Conservation (phyloP, 1,284 basidiomycete genomes). For the Trichosporon coremiiforme region DNA sequence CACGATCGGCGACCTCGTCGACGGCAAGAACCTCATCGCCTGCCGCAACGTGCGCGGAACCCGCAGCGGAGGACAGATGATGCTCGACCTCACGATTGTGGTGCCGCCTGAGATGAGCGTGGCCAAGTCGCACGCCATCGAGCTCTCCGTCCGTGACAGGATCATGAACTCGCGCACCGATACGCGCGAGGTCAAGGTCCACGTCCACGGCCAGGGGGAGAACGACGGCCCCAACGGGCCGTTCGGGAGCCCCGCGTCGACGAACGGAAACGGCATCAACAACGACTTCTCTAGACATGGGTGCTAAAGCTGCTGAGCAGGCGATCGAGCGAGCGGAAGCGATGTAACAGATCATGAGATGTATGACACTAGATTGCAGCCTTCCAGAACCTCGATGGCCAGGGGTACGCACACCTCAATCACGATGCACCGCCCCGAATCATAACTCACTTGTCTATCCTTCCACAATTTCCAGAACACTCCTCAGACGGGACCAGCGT, state of each 20-base stretch:
- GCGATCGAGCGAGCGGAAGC: neutral
- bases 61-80: conserved; percentile 64
- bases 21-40: conserved; percentile 59
- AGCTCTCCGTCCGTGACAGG: conserved; percentile 65
- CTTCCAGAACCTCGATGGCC: neutral
- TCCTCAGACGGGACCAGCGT: neutral
- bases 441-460: no score
- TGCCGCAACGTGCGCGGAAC: conserved; percentile 72
- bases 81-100: conserved; percentile 61
- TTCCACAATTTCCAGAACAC: neutral
- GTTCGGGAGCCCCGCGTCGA: neutral
- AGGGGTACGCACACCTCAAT: no score
- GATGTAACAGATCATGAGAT: conserved; percentile 1
- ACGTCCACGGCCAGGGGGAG: conserved; percentile 59
- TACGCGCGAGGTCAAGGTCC: conserved; percentile 75
- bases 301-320: conserved; percentile 24
- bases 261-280: conserved; percentile 24
- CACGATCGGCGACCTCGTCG: conserved; percentile 64
- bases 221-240: conserved; percentile 22
- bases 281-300: conserved; percentile 29
- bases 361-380: conserved; percentile 5
- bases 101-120: conserved; percentile 68
- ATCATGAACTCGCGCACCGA: conserved; percentile 69
- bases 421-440: no score
- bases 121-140: conserved; percentile 63